Base-by-base conservation (phyloP, 2,329 filamentous ascomycete species). In the Orbilia javanica region DNA sequence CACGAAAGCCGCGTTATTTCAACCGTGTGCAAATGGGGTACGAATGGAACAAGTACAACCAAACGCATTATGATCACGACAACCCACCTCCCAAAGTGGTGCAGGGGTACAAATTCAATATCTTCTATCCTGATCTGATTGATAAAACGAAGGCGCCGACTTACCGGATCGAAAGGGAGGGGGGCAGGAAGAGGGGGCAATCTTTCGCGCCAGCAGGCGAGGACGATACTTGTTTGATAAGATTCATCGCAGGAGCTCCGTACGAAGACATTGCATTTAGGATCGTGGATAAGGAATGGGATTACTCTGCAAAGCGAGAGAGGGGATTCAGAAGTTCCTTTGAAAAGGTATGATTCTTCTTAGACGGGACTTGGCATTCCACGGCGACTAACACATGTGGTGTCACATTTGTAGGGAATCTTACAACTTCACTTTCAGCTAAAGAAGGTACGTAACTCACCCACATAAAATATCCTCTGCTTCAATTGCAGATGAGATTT, bases 41-140 rank as follows among this genome's bases (percentile, higher is more conserved):
- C 84, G 96, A 99, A 84, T 99, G 96, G 96, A 99, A 99, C 87
- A 99, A 99, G 85, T 99, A 99, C 88, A 99, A 99, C 83, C 96
- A 99, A 85, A 99, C 96, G 11, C 96, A 99, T 85, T 99, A 99
- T 85, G 96, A 98, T 84, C 93, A 97, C 84, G 95, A 98, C 83
- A 97, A 98, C 82, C 96, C 96, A 1, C 96, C 96, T 0, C 96
- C 96, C 27, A 97, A 97, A 85, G 95, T 99, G 5, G 96, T 99
- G 10, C 96, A 99, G 84, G 96, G 96, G 71, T 99, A 99, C 87
- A 97, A 97, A 84, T 99, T 99, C 88, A 98, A 99, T 85, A 95
- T 99, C 64, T 99, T 99, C 85, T 99, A 99, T 83, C 96, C 96
- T 0, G 96, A 99, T 81, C 89, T 99, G 34, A 93, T 98, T 82